These are phyloP conservation scores for Bombardia bombarda DNA, from an alignment of 495 filamentous ascomycete species.

Conservation along the genomic window DNA sequence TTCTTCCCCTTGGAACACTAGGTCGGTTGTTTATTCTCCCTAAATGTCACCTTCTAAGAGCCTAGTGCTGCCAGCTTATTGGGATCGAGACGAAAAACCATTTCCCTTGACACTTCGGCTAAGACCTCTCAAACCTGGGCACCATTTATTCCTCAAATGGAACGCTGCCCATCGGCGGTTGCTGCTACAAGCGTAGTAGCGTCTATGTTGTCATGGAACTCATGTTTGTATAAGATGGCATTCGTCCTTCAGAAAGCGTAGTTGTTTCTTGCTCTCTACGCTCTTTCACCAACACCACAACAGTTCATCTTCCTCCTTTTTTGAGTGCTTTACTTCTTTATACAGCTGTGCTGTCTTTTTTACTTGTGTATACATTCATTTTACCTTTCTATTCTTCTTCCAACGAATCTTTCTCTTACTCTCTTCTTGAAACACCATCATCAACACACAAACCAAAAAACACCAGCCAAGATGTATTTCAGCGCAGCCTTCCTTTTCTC, in stretches of 20 bases:
- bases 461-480: conserved; percentile 19
- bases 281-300: not conserved
- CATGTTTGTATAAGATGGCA: not conserved
- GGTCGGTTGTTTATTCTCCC: too few relatives aligned
- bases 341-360: conserved; percentile 21
- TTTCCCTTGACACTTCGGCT: too few relatives aligned
- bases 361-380: conserved; percentile 1
- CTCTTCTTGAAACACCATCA: not conserved
- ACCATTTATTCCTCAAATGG: too few relatives aligned
- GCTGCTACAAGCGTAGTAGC: too few relatives aligned
- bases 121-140: too few relatives aligned
- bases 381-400: not conserved
- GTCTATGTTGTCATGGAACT: too few relatives aligned
- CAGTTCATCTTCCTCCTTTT: not conserved
- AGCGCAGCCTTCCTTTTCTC: conserved; percentile 22
- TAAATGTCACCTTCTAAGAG: too few relatives aligned
- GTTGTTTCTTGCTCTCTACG: not conserved
- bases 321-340: conserved; percentile 1
- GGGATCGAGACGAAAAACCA: too few relatives aligned
- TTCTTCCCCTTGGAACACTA: too few relatives aligned
- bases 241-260: not conserved
- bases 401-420: not conserved
- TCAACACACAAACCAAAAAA: conserved; percentile 4
- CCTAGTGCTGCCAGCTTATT: too few relatives aligned
- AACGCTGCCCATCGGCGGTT: too few relatives aligned